phyloP scores from a whole-genome alignment of 2,329 filamentous ascomycete species.

The Neocucurbitaria cava region DNA sequence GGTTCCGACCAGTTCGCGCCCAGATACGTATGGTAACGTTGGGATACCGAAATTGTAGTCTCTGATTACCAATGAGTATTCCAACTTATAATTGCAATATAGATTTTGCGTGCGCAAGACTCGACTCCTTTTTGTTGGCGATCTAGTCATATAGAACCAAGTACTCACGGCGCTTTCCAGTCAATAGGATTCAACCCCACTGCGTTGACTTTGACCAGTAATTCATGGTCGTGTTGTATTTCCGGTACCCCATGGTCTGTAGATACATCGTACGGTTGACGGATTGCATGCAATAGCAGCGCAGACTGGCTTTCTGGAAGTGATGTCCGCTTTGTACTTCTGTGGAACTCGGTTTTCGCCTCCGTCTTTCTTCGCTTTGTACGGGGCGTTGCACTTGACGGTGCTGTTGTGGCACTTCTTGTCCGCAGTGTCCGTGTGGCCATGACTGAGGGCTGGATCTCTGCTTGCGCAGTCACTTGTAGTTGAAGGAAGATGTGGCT shows the following conservation, averaged over 20 bases:
- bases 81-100: not conserved
- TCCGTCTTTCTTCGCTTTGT: slow-evolving; percentile 9
- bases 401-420: slow-evolving; percentile 14
- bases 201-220: slow-evolving; percentile 68
- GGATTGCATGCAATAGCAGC: slow-evolving; percentile 58
- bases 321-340: not conserved
- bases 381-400: not conserved
- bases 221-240: slow-evolving; percentile 57
- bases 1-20: slow-evolving; percentile 72
- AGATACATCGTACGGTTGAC: slow-evolving; percentile 59
- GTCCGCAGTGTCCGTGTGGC: slow-evolving; percentile 22
- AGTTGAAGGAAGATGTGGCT: not conserved
- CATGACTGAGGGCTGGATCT: slow-evolving; percentile 4
- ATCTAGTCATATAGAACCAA: not conserved
- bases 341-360: slow-evolving; percentile 16
- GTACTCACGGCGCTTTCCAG: slow-evolving; percentile 72
- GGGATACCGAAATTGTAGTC: slow-evolving; percentile 76
- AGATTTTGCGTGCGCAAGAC: not conserved
- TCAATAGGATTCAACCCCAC: slow-evolving; percentile 80
- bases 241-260: slow-evolving; percentile 56
- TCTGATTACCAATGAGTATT: slow-evolving; percentile 46
- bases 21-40: slow-evolving; percentile 70
- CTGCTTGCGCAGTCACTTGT: not conserved
- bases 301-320: slow-evolving; percentile 52
- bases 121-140: not conserved